Base-by-base conservation (phyloP, 1,284 basidiomycete genomes). In the Wolfiporia cocos region DNA sequence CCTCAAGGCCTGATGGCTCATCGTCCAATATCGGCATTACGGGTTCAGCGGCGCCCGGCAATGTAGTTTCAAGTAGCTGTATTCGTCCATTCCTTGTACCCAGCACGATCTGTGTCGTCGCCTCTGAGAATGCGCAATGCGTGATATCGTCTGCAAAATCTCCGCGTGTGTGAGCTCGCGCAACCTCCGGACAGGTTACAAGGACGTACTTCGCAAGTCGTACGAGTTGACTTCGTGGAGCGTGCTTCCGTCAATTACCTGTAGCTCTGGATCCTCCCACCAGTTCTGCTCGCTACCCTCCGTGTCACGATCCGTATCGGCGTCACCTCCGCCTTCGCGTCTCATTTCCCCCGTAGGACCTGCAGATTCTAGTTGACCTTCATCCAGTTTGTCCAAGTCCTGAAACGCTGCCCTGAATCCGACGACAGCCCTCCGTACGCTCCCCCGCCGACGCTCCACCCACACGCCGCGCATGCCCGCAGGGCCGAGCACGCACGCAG, bases 391-490 rank as follows among this genome's bases (percentile, higher is more conserved):
- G n/a, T 21, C 21, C n/a, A 7, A 20, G 5, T 19, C 29, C 14
- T 41, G 37, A 20, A 32, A 10, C 34, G 48, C 20, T 12, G 47
- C 41, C 4, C 46, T 37, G 45, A 69, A 73, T 4, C 65, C 65
- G 29, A 67, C 53, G 1, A 74, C 63, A 17, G 64, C 57, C 24
- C 69, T 53, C 22, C 57, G 48, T 31, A 67, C 67, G 26, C 54
- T 68, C 7, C 59, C 63, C 34, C 69, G 61, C 31, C 57, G 55
- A 21, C 74, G 60, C 48, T 75, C 70, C 4, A 77, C 59, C 74
- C 76, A 78, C 2, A 74, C 59, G 0, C 72, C 74, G 3, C 75
- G 67, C 41, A 61, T 59, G 0, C 69, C 72, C 30, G 66, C 58
- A 0, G 63, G 56, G 0, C 76, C 74, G 3, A 78, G 50, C 2